A percentile compares a stretch with the other conserved stretches of the same genome.
These are phyloP conservation scores for Tremellales sp. DNA, from an alignment of 1,284 basidiomycete genomes.

Conservation along the genomic window DNA sequence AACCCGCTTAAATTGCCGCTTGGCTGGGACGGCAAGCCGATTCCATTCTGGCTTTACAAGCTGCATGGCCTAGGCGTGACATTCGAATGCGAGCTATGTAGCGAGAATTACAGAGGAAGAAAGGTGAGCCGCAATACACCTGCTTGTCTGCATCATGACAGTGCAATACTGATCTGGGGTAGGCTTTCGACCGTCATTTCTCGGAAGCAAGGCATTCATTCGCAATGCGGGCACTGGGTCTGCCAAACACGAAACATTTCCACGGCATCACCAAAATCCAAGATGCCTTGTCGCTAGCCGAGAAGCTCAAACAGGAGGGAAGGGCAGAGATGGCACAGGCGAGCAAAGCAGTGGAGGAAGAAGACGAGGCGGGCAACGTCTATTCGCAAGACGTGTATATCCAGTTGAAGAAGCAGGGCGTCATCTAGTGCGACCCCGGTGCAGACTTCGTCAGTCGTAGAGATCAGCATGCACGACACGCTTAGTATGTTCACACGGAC, in stretches of 20 bases:
- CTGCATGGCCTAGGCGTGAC: slow-evolving; percentile 95
- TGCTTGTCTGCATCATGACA: not conserved
- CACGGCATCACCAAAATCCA: slow-evolving; percentile 96
- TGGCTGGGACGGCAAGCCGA: slow-evolving; percentile 48
- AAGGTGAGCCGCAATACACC: slow-evolving; percentile 44
- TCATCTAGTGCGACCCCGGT: slow-evolving; percentile 43
- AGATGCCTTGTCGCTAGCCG: slow-evolving; percentile 81
- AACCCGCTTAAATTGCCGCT: slow-evolving; percentile 96
- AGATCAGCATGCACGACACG: too few relatives aligned
- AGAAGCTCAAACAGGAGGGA: slow-evolving; percentile 91
- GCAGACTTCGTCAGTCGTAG: too few relatives aligned
- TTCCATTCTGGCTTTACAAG: slow-evolving; percentile 98
- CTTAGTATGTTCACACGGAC: too few relatives aligned
- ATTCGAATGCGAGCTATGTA: slow-evolving; percentile 98
- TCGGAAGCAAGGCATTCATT: slow-evolving; percentile 95
- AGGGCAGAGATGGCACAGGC: slow-evolving; percentile 82
- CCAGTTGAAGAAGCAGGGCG: slow-evolving; percentile 46
- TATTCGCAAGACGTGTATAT: slow-evolving; percentile 55
- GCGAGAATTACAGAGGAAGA: slow-evolving; percentile 92
- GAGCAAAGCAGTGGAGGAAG: slow-evolving; percentile 92
- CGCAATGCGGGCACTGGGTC: slow-evolving; percentile 93
- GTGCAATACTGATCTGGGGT: slow-evolving; percentile 7
- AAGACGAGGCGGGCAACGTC: slow-evolving; percentile 95
- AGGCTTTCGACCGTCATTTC: slow-evolving; percentile 46
- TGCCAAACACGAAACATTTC: slow-evolving; percentile 98